Percentiles rank a stretch among this genome's conserved stretches.
phyloP scores from a whole-genome alignment of 164 flowering plant genomes.

The Paratinospora sagittata region DNA sequence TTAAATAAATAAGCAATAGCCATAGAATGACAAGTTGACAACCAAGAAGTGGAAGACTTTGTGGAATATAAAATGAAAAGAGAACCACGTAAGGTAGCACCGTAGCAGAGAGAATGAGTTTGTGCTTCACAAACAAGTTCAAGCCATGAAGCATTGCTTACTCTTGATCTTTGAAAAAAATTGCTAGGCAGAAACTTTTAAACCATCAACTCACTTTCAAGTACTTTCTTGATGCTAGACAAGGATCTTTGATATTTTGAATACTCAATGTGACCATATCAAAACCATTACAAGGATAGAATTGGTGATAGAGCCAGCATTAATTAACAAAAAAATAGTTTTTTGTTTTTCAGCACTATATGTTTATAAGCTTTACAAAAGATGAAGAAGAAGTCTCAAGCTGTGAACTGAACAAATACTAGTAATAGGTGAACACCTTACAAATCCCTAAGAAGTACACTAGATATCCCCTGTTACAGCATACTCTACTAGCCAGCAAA shows the following conservation, averaged over 20 bases:
- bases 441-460: no score
- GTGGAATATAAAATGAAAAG: neutral
- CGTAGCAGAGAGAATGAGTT: neutral
- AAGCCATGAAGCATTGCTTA: neutral
- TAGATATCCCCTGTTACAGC: neutral
- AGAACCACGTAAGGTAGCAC: no score
- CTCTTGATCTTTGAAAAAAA: neutral
- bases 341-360: neutral
- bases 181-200: neutral
- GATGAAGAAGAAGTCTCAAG: no score
- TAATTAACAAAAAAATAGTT: no score
- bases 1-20: neutral
- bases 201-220: neutral
- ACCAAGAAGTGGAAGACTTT: neutral
- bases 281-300: neutral
- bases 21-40: neutral
- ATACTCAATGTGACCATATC: neutral
- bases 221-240: neutral
- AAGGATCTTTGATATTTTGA: neutral
- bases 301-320: neutral
- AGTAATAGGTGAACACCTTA: neutral
- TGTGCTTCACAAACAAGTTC: neutral
- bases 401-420: neutral
- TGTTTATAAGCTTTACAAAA: no score
- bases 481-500: neutral